A percentile compares a stretch with the other conserved stretches of the same genome.
Evolutionary conservation across 345 rosid genomes (phyloP).

Genomic region (Eucalyptus fibrosa): DNA sequence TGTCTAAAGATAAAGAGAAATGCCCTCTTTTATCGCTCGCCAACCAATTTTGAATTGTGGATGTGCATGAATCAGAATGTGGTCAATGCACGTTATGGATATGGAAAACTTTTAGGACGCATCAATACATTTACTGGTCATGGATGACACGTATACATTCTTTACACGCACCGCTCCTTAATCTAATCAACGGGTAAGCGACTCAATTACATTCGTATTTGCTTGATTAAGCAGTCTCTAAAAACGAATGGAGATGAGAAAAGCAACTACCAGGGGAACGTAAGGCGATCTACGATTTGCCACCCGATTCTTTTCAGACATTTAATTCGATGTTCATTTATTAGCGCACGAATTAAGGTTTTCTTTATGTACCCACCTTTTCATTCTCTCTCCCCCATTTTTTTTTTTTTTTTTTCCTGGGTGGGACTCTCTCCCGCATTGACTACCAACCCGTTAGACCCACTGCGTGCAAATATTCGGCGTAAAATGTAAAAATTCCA

Average conservation of each 20-base stretch:
- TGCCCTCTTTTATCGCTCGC: not conserved
- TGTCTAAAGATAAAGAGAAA: not conserved
- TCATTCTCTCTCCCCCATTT: not conserved
- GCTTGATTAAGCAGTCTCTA: not conserved
- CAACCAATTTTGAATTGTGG: not conserved
- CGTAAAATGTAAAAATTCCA: not conserved
- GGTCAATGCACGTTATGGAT: not conserved
- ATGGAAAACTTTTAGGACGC: not conserved
- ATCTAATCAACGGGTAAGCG: not conserved
- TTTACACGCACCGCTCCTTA: rapidly evolving
- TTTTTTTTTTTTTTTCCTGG: not conserved
- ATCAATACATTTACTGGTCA: not conserved
- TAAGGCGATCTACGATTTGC: not conserved
- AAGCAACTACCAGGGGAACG: not conserved
- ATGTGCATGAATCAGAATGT: not conserved
- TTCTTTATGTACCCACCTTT: not conserved
- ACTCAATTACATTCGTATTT: not conserved
- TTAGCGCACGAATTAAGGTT: not conserved
- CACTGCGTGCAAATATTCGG: not conserved
- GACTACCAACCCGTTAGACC: not conserved
- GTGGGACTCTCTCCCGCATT: too few species aligned
- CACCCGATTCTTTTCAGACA: not conserved
- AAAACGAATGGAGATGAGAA: not conserved
- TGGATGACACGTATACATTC: rapidly evolving
- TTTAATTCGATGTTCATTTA: not conserved